These are phyloP conservation scores for Immersiporthe knoxdaviesiana DNA, from an alignment of 2,329 filamentous ascomycete species.

Conservation along the genomic window DNA sequence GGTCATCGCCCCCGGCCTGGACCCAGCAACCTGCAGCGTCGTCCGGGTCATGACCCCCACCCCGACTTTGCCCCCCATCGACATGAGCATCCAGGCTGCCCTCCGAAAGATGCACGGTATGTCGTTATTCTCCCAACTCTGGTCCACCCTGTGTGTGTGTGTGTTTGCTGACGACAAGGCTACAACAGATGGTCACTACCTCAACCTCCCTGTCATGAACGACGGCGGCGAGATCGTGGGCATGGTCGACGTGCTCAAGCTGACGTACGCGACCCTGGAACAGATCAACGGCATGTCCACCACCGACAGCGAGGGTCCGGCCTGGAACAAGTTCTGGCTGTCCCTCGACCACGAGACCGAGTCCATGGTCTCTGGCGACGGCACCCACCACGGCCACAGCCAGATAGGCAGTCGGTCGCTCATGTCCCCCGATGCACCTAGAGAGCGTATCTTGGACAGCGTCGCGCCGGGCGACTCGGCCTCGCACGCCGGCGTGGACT, in stretches of 20 bases:
- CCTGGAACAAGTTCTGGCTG: conserved; percentile 99
- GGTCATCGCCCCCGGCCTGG: conserved; percentile 94
- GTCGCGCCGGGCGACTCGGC: conserved; percentile 93
- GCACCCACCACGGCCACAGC: conserved; percentile 68
- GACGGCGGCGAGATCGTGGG: conserved; percentile 95
- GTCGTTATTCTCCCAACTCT: conserved; percentile 38
- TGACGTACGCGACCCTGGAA: conserved; percentile 96
- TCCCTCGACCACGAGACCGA: conserved; percentile 94
- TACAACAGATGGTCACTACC: conserved; percentile 85
- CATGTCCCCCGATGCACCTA: conserved; percentile 77
- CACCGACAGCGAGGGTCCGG: conserved; percentile 87
- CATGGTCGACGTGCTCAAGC: conserved; percentile 98
- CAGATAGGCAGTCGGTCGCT: conserved; percentile 73
- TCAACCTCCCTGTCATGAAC: conserved; percentile 98
- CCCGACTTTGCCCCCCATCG: conserved; percentile 97
- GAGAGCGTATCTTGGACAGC: conserved; percentile 76
- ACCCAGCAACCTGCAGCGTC: conserved; percentile 93
- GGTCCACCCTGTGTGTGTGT: not conserved
- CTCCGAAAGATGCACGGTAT: conserved; percentile 98
- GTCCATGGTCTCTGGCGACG: conserved; percentile 92
- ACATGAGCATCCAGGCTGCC: conserved; percentile 98
- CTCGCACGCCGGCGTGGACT: conserved; percentile 84
- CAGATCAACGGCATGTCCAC: conserved; percentile 96
- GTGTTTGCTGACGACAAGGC: conserved; percentile 28
- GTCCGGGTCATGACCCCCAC: conserved; percentile 99